Evolutionary conservation across 768 basidiomycete genomes (phyloP), one percentile per base, ranked within the genome.

Genomic region (Hebeloma cylindrosporum): DNA sequence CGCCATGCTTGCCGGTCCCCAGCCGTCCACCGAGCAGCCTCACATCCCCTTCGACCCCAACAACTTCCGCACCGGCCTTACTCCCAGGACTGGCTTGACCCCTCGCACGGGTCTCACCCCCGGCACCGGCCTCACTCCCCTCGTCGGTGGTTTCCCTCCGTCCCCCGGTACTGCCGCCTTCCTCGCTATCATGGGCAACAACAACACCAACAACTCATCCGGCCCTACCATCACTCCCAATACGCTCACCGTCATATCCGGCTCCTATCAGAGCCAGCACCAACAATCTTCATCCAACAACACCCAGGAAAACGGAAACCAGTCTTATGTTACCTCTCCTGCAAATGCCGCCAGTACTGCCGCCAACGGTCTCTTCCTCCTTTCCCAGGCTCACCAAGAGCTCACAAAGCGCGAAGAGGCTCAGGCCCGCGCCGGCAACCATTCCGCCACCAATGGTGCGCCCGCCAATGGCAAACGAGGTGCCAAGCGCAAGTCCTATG

Each of bases 371-470:
- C 80, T 97, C 34, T 97, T 94, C 70, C 74, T 97, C 36, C 82
- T 97, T 41, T 87, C 84, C 1, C 93, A 97, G 67, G 94, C 93
- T 20, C 93, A 96, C 61, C 93, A 96, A 63, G 93, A 95, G 73
- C 81, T 96, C 48, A 90, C 89, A 27, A 95, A 94, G 70, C 82
- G 91, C n/a, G 93, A 95, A 65, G 88, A 91, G 62, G 83, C 85
- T 0, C 82, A 86, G 60, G 78, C 78, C 49, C 78, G 83, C 53
- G 78, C 81, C 37, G 69, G 68, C 45, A 68, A 62, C 54, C 25
- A 41, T 56, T 16, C 62, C 1, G 52, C 60, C 21, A 35, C 57
- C 26, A 70, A 70, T 40, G 67, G 65, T 38, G 59, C 63, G 33
- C 59, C 68, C 14, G 66, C 64, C 40, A 48, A 49, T 27, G 48